phyloP scores from a whole-genome alignment of 2,329 filamentous ascomycete genomes.

The Beauveria scarabaeidicola region DNA sequence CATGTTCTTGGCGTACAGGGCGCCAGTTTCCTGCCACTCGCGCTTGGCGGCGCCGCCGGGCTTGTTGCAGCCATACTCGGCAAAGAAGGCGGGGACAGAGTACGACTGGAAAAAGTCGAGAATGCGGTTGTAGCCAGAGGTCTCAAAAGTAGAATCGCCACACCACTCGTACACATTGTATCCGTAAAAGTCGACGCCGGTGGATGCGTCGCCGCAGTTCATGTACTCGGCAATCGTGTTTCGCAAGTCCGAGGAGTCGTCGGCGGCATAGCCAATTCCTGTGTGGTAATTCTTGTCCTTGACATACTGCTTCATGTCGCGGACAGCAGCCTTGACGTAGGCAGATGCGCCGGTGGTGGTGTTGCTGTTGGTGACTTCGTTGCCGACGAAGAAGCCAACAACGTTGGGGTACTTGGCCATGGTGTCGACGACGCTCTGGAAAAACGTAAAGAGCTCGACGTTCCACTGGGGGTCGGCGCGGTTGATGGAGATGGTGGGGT shows the following conservation, averaged over 20 bases:
- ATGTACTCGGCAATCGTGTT: slow-evolving; percentile 82
- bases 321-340: slow-evolving; percentile 95
- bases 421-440: slow-evolving; percentile 74
- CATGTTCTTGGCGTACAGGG: slow-evolving; percentile 77
- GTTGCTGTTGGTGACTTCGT: slow-evolving; percentile 85
- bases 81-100: slow-evolving; percentile 94
- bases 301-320: slow-evolving; percentile 94
- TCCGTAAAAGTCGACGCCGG: slow-evolving; percentile 90
- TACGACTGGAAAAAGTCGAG: slow-evolving; percentile 82
- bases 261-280: slow-evolving; percentile 92
- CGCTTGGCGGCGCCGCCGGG: slow-evolving; percentile 52
- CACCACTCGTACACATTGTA: slow-evolving; percentile 99
- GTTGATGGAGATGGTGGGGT: slow-evolving; percentile 78
- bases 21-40: slow-evolving; percentile 74
- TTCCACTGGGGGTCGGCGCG: slow-evolving; percentile 74
- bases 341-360: slow-evolving; percentile 87
- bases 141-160: slow-evolving; percentile 66
- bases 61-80: slow-evolving; percentile 94
- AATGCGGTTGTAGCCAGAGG: slow-evolving; percentile 74
- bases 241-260: slow-evolving; percentile 80
- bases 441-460: slow-evolving; percentile 66
- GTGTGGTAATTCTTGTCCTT: slow-evolving; percentile 70
- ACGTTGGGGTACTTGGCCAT: slow-evolving; percentile 80
- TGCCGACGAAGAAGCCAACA: slow-evolving; percentile 96
- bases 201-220: slow-evolving; percentile 64